Base-by-base conservation (phyloP, 1,139 yeast species). In the Pneumocystis canis region DNA sequence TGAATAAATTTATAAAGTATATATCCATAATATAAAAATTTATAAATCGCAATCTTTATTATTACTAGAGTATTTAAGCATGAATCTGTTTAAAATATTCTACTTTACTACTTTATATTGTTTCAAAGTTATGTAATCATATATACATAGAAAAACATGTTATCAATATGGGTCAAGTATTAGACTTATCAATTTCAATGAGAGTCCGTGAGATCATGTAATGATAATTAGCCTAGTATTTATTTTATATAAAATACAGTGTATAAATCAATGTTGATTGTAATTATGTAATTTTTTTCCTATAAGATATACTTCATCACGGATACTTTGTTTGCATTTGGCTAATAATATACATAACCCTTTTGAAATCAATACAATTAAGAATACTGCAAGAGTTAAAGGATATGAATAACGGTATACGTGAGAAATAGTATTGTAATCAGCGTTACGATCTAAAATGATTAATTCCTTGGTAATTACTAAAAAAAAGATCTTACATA, bases 261-360 rank as follows among this genome's bases (percentile, higher is more conserved):
- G 18, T 40, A 40, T 40, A 41, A 41, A 25, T 41, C 7, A 47
- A 47, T 47, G 54, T 25, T 47, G 31, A 54, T 25, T 60, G 37
- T 62, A 66, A 58, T 74, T 74, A 63, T 74, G 74, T 57, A 74
- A 67, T 59, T 70, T 72, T 60, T 71, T 71, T 25, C 75, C 75
- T 35, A 73, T 71, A 59, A 73, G 66, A 65, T 74, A 74, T 7
- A 71, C 70, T 40, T 72, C 72, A 62, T 74, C 77, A 41, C 75
- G 66, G 37, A 73, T 69, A 32, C 66, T 66, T 30, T 41, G 60
- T 54, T 63, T 67, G 69, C 73, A 70, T 60, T 62, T 63, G 41
- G 53, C 61, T 66, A 66, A 66, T 61, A 53, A 58, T 62, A 60
- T 60, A 37, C 18, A 63, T 37, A 64, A 18, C 40, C 58, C 61